phyloP scores from a whole-genome alignment of 2,329 filamentous ascomycete genomes.

The Penicillium expansum region DNA sequence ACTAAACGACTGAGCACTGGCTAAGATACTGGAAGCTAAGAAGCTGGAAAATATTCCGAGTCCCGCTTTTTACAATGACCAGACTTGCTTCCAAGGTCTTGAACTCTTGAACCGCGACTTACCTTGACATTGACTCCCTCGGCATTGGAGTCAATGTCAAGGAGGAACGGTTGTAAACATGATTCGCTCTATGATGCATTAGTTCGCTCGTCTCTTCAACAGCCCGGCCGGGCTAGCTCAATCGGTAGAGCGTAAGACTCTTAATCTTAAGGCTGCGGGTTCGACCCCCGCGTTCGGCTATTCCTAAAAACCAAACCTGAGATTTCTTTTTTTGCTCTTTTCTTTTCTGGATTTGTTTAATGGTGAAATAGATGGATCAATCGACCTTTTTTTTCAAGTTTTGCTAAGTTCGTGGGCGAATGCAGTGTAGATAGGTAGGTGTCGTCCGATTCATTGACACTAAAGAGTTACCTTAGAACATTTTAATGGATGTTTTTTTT shows the following conservation, averaged over 20 bases:
- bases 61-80: not conserved
- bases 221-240: conserved; percentile 46
- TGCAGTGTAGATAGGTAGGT: not conserved
- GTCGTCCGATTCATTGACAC: not conserved
- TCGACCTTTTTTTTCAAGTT: not conserved
- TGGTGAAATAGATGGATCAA: not conserved
- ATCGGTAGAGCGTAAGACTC: conserved; percentile 51
- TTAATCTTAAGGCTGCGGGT: conserved; percentile 48
- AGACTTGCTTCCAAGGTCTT: not conserved
- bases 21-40: not conserved
- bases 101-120: not conserved
- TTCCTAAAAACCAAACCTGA: conserved; percentile 26
- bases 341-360: no score
- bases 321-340: conserved; percentile 10
- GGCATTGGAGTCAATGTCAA: not conserved
- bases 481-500: not conserved
- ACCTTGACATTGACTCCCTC: not conserved
- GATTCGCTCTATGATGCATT: not conserved
- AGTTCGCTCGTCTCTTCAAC: not conserved
- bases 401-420: no score
- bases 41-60: not conserved
- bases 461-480: not conserved
- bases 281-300: conserved; percentile 45
- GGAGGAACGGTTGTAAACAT: not conserved
- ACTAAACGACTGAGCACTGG: no score